phyloP scores from a whole-genome alignment of 2,329 filamentous ascomycete genomes.

The Nigrospora oryzae region DNA sequence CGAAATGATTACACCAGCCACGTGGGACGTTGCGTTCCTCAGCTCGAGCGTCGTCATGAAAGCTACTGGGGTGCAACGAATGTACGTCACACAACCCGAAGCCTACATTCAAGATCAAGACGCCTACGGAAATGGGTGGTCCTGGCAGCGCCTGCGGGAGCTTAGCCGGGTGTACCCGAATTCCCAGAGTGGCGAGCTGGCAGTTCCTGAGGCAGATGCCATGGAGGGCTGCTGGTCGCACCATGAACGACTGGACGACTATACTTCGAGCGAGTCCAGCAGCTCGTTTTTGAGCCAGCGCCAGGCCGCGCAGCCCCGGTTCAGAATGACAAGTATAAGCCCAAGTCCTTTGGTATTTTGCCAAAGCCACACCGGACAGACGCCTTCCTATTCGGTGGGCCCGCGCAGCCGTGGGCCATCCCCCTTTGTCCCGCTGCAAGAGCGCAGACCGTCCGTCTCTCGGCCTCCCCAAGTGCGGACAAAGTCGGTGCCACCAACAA shows the following conservation, averaged over 20 bases:
- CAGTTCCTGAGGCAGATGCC: conserved; percentile 53
- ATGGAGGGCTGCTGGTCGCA: conserved; percentile 61
- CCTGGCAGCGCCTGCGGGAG: conserved; percentile 61
- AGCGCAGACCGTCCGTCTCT: conserved; percentile 26
- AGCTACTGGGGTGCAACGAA: conserved; percentile 50
- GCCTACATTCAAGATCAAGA: conserved; percentile 61
- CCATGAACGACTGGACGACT: conserved; percentile 54
- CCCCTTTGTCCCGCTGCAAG: conserved; percentile 27
- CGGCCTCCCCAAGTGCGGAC: conserved; percentile 42
- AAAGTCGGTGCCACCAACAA: conserved; percentile 38
- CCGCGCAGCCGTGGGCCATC: conserved; percentile 24
- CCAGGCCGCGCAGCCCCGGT: conserved; percentile 27
- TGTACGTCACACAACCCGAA: conserved; percentile 69
- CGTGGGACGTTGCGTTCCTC: conserved; percentile 66
- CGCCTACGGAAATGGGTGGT: conserved; percentile 51
- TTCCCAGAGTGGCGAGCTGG: conserved; percentile 28
- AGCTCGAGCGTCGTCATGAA: conserved; percentile 67
- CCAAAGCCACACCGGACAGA: conserved; percentile 15
- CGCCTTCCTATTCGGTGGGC: conserved; percentile 25
- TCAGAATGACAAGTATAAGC: conserved; percentile 29
- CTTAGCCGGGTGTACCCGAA: conserved; percentile 49
- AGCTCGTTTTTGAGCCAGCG: conserved; percentile 32
- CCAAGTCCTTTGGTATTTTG: conserved; percentile 31
- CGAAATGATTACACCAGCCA: conserved; percentile 64
- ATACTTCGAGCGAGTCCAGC: conserved; percentile 31